Evolutionary conservation across 202 grass and related monocot genomes (phyloP).

Genomic region (Setaria viridis): DNA sequence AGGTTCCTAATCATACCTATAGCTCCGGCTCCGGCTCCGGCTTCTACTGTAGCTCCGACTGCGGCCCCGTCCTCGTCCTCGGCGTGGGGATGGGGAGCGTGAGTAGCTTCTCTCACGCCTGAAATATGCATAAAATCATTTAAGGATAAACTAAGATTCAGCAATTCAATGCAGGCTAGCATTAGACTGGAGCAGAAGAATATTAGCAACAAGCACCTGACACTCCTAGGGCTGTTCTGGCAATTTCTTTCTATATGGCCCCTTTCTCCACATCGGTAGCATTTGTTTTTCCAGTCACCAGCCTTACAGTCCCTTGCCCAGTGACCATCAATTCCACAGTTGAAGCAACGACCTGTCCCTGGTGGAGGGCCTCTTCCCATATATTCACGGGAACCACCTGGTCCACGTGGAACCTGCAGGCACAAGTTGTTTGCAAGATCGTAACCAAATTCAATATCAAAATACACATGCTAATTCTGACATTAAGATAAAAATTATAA

Average conservation of each 20-base stretch:
- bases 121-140: not conserved
- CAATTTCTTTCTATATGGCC: slow-evolving; percentile 98
- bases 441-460: slow-evolving; percentile 23
- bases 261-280: slow-evolving; percentile 94
- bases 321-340: slow-evolving; percentile 96
- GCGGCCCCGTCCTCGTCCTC: slow-evolving; percentile 57
- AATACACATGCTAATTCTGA: not conserved
- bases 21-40: slow-evolving; percentile 62
- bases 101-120: slow-evolving; percentile 90
- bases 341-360: slow-evolving; percentile 94
- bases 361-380: slow-evolving; percentile 89
- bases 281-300: slow-evolving; percentile 99
- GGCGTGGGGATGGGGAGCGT: slow-evolving; percentile 71
- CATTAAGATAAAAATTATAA: slow-evolving; percentile 1
- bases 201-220: slow-evolving; percentile 43
- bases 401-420: slow-evolving; percentile 66
- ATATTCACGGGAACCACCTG: slow-evolving; percentile 83
- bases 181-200: not conserved
- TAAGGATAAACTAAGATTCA: not conserved
- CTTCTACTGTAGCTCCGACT: slow-evolving; percentile 90
- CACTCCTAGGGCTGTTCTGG: slow-evolving; percentile 88
- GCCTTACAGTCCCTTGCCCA: slow-evolving; percentile 96
- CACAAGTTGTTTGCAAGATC: not conserved
- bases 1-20: slow-evolving; percentile 56
- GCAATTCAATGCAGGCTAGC: not conserved